Base-by-base conservation (phyloP, 306 rosid genomes). In the Cucurbita moschata region DNA sequence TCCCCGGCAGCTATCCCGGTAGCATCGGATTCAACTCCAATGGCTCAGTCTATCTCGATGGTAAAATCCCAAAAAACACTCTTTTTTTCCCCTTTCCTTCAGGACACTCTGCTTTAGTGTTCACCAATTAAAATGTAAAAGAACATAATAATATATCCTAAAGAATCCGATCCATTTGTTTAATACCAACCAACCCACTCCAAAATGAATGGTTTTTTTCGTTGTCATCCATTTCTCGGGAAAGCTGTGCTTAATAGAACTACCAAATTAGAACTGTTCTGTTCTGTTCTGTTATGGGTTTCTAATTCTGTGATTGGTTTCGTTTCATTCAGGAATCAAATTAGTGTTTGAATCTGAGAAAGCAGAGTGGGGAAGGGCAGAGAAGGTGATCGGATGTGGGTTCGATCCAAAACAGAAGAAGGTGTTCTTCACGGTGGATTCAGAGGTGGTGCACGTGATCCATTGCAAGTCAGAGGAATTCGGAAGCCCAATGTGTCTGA, bases 21-120 rank as follows among this genome's bases (percentile, higher is more conserved):
- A 91, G 99, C 87, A 85, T 95, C 65, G 99, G 99, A 51, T 95
- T 91, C 85, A 86, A 87, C 82, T 88, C 99, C 75, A 87, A 85
- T 42, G 99, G 99, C 73, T 88, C 99, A 63, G 88, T 95, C 79
- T 85, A 79, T 76, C 90, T 95, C 63, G 96, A 95, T 75, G 99
- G 99, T 94, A 87, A 83, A 55, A 10, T 63, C 70, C 14, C 35
- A 30, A 39, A 15, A 16, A n/a, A 1, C 6, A 14, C 10, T 4
- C 18, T 65, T 21, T 16, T 11, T 63, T 15, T 1, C 26, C 26
- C 26, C 49, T 63, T 49, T 49, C 51, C 47, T 64, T 9, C 1
- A 1, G 26, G 69, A 63, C 49, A 63, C 69, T 38, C 69, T 63
- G 69, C 30, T 38, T 63, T 40, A 14, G 52, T 38, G 30, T 38